Conservation (phyloP, 805 yeast species). For the Limtongozyma cylindracea region DNA sequence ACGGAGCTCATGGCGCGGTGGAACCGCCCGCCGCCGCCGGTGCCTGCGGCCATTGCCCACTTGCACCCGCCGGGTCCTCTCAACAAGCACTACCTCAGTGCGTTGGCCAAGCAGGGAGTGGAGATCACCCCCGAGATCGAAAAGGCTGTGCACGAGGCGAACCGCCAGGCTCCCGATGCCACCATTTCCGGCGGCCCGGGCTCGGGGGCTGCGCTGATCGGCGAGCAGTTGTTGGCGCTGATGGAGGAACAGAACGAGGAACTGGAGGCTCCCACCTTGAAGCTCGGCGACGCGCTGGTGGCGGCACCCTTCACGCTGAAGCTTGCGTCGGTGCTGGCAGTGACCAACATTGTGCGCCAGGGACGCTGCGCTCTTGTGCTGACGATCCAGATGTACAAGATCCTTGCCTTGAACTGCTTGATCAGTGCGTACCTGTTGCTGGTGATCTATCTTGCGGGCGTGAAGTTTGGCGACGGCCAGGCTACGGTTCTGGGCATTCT, state of each 20-base stretch:
- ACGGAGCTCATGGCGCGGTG: slow-evolving; percentile 54
- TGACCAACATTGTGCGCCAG: slow-evolving; percentile 83
- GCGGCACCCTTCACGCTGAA: slow-evolving; percentile 98
- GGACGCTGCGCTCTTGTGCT: slow-evolving; percentile 96
- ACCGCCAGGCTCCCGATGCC: no score
- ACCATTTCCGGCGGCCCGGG: no score
- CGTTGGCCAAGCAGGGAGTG: slow-evolving; percentile 68
- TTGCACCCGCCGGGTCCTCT: slow-evolving; percentile 86
- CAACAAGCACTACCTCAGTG: slow-evolving; percentile 71
- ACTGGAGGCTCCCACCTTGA: slow-evolving; percentile 78
- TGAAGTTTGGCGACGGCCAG: slow-evolving; percentile 94
- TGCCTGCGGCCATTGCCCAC: slow-evolving; percentile 77
- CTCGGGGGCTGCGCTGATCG: slow-evolving; percentile 6
- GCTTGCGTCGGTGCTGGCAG: slow-evolving; percentile 75
- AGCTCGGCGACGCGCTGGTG: slow-evolving; percentile 94
- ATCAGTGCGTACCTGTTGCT: slow-evolving; percentile 90
- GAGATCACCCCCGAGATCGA: slow-evolving; percentile 52
- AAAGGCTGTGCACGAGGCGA: slow-evolving; percentile 28
- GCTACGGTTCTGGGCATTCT: slow-evolving; percentile 91
- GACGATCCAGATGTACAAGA: slow-evolving; percentile 97
- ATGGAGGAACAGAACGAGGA: slow-evolving; percentile 27
- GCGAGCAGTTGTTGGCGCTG: slow-evolving; percentile 38
- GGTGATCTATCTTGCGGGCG: slow-evolving; percentile 88
- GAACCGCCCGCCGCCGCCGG: slow-evolving; percentile 66
- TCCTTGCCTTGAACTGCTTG: slow-evolving; percentile 86